Evolutionary conservation across 352 stramenopile genomes (phyloP).

Genomic region (Pythium diclinum): DNA sequence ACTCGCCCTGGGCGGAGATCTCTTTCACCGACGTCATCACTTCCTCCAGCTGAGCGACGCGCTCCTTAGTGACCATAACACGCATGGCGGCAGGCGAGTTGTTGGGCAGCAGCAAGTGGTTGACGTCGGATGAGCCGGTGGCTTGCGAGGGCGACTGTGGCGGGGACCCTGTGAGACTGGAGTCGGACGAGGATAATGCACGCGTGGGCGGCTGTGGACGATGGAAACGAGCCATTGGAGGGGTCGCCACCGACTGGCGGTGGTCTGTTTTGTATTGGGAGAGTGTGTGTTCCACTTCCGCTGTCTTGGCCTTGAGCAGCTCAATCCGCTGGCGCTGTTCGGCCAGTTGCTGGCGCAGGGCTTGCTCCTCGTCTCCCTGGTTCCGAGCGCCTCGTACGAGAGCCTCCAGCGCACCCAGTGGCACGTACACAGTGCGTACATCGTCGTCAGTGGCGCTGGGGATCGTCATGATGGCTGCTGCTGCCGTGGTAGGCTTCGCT

Average conservation of each 20-base stretch:
- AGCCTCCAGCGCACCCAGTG: conserved; percentile 36
- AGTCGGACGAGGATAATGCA: background rate
- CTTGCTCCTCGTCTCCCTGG: conserved; percentile 40
- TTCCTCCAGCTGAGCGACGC: conserved; percentile 55
- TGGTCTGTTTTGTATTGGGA: conserved; percentile 47
- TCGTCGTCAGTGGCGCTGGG: background rate
- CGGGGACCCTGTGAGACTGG: background rate
- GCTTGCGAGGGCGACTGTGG: background rate
- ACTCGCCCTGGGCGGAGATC: conserved; percentile 56
- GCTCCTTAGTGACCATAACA: conserved; percentile 40
- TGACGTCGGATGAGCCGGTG: background rate
- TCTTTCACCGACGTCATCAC: conserved; percentile 54
- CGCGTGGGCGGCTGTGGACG: background rate
- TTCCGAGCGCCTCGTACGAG: conserved; percentile 36
- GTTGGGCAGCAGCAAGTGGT: conserved; percentile 16
- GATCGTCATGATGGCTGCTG: background rate
- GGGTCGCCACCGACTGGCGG: conserved; percentile 33
- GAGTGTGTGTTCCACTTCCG: conserved; percentile 45
- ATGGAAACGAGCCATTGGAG: background rate
- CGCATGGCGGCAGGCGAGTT: conserved; percentile 7
- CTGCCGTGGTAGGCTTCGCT: background rate
- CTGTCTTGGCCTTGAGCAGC: conserved; percentile 36
- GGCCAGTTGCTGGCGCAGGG: conserved; percentile 34
- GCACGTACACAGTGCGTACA: conserved; percentile 38
- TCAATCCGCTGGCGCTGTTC: conserved; percentile 37